Evolutionary conservation across 192 early-diverging fungal genomes (phyloP).

Genomic region (Chytriomyces sp.): DNA sequence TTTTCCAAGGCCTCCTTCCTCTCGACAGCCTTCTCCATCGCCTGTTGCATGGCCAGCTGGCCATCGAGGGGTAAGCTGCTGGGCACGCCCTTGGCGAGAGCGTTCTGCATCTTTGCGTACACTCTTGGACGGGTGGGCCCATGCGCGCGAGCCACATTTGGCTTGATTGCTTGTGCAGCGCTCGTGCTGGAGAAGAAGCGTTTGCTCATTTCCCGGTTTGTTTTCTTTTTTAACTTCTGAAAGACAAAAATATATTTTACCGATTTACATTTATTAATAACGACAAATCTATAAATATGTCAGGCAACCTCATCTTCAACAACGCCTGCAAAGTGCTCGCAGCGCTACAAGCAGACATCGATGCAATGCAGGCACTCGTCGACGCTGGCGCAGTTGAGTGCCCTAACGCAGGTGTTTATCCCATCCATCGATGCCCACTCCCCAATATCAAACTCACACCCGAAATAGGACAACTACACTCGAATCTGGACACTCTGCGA

Average conservation of each 20-base stretch:
- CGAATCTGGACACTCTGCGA: constrained; percentile 47
- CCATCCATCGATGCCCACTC: background rate
- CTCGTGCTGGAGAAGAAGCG: constrained; percentile 15
- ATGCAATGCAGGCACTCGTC: constrained; percentile 36
- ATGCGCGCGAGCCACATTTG: background rate
- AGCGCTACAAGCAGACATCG: constrained; percentile 42
- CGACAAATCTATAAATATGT: constrained; percentile 26
- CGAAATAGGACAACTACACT: constrained; percentile 39
- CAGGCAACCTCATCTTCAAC: constrained; percentile 48
- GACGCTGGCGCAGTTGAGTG: constrained; percentile 33
- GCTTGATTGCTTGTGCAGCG: background rate
- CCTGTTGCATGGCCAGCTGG: background rate
- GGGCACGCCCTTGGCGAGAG: background rate
- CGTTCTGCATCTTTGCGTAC: constrained; percentile 4
- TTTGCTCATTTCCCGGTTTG: background rate
- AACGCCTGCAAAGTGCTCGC: constrained; percentile 41
- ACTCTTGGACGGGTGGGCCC: constrained; percentile 15
- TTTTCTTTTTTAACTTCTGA: too few species aligned
- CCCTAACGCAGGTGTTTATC: constrained; percentile 10
- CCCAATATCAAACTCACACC: background rate
- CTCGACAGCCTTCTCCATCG: too few species aligned
- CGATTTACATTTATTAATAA: too few species aligned
- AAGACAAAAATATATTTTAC: too few species aligned
- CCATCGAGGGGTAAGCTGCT: background rate
- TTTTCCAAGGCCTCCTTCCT: too few species aligned